A percentile compares a stretch with the other conserved stretches of the same genome.
These are phyloP conservation scores for Kluyveromyces aestuarii DNA, from an alignment of 805 yeast genomes.

Conservation along the genomic window DNA sequence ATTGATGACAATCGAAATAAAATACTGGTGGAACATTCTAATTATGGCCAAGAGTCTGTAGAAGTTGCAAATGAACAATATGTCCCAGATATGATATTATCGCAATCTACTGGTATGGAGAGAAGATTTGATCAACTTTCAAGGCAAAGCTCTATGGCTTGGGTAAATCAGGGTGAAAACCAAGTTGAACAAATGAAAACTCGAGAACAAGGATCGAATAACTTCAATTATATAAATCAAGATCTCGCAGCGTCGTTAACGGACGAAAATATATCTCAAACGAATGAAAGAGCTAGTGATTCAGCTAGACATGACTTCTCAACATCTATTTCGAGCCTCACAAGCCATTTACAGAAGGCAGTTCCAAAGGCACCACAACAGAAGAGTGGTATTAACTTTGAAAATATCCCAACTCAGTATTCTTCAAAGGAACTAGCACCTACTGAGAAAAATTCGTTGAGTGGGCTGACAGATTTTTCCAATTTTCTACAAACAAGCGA, in stretches of 20 bases:
- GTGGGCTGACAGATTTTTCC: slow-evolving; percentile 26
- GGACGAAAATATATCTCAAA: neutral
- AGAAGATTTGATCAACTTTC: slow-evolving; percentile 30
- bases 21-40: neutral
- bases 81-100: slow-evolving; percentile 36
- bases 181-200: slow-evolving; percentile 1
- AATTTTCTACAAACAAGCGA: slow-evolving; percentile 33
- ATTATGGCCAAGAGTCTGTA: neutral
- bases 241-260: slow-evolving; percentile 7
- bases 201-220: slow-evolving; percentile 4
- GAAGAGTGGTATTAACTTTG: neutral
- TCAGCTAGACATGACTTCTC: slow-evolving; percentile 15
- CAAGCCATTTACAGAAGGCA: slow-evolving; percentile 22
- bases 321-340: slow-evolving; percentile 25
- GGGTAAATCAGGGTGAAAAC: slow-evolving; percentile 1
- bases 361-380: slow-evolving; percentile 8
- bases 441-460: neutral
- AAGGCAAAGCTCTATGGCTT: slow-evolving; percentile 16
- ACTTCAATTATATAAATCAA: slow-evolving; percentile 12
- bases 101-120: slow-evolving; percentile 47
- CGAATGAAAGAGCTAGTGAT: neutral
- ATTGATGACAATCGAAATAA: slow-evolving; percentile 1
- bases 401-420: neutral
- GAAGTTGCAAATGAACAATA: slow-evolving; percentile 24
- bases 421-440: neutral